phyloP scores from a whole-genome alignment of 176 grass and related monocot species.

The Poa annua region DNA sequence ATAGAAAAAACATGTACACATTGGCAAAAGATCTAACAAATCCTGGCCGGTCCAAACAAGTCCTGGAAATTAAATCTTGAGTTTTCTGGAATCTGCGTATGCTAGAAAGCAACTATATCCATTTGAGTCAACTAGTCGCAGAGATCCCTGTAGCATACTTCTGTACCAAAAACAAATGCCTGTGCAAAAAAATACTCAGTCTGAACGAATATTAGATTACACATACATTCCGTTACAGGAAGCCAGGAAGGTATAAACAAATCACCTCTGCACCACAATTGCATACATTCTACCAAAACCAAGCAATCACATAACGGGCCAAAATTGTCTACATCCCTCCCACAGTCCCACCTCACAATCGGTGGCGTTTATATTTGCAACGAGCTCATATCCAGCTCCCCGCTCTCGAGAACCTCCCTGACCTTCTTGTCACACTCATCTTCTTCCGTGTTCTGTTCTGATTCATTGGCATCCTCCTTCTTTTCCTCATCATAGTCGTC shows the following conservation, averaged over 20 bases:
- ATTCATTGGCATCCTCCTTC: conserved; percentile 11
- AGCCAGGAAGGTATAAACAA: conserved; percentile 28
- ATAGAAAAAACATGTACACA: too few relatives aligned
- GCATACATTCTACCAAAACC: conserved; percentile 38
- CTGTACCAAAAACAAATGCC: conserved; percentile 18
- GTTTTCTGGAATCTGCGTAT: not conserved
- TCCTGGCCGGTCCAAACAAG: not conserved
- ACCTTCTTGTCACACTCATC: conserved; percentile 64
- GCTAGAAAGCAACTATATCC: not conserved
- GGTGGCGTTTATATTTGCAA: conserved; percentile 41
- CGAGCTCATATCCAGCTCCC: conserved; percentile 43
- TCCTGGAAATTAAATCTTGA: not conserved
- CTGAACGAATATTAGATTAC: conserved; percentile 13
- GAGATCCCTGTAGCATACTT: not conserved
- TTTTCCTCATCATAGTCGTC: conserved; percentile 49
- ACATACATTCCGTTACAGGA: conserved; percentile 43
- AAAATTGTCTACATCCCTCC: conserved; percentile 40
- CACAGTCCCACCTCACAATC: not conserved
- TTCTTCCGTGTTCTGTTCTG: conserved; percentile 46
- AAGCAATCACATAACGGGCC: conserved; percentile 3
- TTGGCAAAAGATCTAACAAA: not conserved
- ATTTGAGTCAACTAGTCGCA: not conserved
- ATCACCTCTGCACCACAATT: conserved; percentile 24
- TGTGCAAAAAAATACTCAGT: conserved; percentile 37
- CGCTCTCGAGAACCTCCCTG: conserved; percentile 51